A percentile compares a stretch with the other conserved stretches of the same genome.
Evolutionary conservation across 371 early-diverging fungal species (phyloP).

Genomic region (Entomophthora muscae): DNA sequence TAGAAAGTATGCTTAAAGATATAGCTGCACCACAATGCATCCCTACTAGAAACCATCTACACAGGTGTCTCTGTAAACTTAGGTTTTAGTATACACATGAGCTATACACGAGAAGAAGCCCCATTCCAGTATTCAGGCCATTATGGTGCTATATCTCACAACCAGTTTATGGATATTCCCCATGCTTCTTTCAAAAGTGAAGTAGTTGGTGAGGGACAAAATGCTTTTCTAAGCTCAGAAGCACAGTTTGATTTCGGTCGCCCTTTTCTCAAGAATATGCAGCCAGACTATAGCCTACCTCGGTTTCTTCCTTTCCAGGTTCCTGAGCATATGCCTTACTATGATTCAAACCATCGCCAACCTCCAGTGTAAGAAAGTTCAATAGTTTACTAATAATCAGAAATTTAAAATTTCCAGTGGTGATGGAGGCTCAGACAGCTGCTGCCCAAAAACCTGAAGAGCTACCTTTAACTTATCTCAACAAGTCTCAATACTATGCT

Average conservation of each 20-base stretch:
- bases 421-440: slow-evolving; percentile 28
- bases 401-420: slow-evolving; percentile 16
- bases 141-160: not conserved
- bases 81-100: not conserved
- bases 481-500: slow-evolving; percentile 40
- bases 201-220: not conserved
- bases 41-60: not conserved
- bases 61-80: not conserved
- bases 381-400: slow-evolving; percentile 1
- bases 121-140: not conserved
- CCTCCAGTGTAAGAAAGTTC: not conserved
- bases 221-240: not conserved
- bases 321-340: not conserved
- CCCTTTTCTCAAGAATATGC: not conserved
- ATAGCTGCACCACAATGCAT: not conserved
- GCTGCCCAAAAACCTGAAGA: slow-evolving; percentile 31
- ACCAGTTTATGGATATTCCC: not conserved
- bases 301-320: not conserved
- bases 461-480: slow-evolving; percentile 35
- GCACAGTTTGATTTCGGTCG: not conserved
- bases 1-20: not conserved
- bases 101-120: not conserved
- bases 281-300: not conserved
- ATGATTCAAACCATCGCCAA: not conserved
- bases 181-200: not conserved